phyloP scores from a whole-genome alignment of 2,329 filamentous ascomycete genomes.

The Juglanconis sp. region DNA sequence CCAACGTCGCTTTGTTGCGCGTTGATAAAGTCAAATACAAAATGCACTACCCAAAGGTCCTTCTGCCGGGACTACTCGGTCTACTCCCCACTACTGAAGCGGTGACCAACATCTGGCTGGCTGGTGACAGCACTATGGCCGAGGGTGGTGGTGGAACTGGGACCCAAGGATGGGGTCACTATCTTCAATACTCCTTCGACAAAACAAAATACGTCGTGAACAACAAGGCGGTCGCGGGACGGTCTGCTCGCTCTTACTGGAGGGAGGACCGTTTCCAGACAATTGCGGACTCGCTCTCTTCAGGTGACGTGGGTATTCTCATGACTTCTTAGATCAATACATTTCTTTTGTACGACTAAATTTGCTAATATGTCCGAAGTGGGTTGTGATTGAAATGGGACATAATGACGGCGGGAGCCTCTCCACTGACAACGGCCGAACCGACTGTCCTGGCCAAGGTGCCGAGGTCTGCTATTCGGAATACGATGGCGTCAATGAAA shows the following conservation, averaged over 20 bases:
- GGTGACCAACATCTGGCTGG: slow-evolving; percentile 11
- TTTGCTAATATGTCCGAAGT: slow-evolving; percentile 24
- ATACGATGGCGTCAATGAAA: slow-evolving; percentile 50
- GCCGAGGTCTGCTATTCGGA: slow-evolving; percentile 50
- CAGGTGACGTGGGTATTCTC: slow-evolving; percentile 45
- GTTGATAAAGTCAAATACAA: background rate
- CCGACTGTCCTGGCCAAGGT: slow-evolving; percentile 55
- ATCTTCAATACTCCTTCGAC: slow-evolving; percentile 50
- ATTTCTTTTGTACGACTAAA: background rate
- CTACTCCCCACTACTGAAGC: background rate
- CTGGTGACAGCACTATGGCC: slow-evolving; percentile 62
- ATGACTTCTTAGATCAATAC: background rate
- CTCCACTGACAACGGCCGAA: slow-evolving; percentile 57
- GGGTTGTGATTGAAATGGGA: slow-evolving; percentile 68
- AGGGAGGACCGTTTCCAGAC: slow-evolving; percentile 62
- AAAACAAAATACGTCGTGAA: slow-evolving; percentile 41
- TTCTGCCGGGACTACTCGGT: background rate
- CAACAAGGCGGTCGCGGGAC: slow-evolving; percentile 65
- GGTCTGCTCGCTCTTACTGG: slow-evolving; percentile 63
- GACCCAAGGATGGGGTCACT: slow-evolving; percentile 60
- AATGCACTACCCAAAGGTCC: background rate
- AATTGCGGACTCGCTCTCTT: slow-evolving; percentile 49
- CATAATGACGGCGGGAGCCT: slow-evolving; percentile 68
- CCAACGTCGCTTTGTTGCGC: background rate
- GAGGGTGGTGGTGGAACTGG: slow-evolving; percentile 40